These are phyloP conservation scores for Ramichloridium luteum DNA, from an alignment of 2,329 filamentous ascomycete genomes.

Conservation along the genomic window DNA sequence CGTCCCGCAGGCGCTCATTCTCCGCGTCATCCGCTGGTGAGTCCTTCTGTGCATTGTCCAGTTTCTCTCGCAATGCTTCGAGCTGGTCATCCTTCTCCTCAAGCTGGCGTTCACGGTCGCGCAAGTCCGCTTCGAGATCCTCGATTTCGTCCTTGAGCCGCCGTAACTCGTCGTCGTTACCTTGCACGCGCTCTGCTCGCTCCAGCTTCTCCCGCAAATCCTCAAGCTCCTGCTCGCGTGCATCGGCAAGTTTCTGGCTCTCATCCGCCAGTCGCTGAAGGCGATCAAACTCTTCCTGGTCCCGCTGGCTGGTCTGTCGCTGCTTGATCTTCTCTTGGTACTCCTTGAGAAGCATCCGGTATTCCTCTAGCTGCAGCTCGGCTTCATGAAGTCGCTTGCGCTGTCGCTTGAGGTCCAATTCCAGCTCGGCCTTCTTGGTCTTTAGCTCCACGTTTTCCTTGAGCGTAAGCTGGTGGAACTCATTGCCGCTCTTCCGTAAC, in stretches of 20 bases:
- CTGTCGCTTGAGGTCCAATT: conserved; percentile 73
- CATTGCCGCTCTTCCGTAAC: conserved; percentile 72
- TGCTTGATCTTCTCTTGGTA: conserved; percentile 71
- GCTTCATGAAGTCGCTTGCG: conserved; percentile 72
- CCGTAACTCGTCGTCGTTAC: conserved; percentile 19
- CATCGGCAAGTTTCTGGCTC: conserved; percentile 26
- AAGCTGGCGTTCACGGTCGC: conserved; percentile 30
- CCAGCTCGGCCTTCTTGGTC: conserved; percentile 80
- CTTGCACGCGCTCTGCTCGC: conserved; percentile 24
- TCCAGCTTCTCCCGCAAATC: conserved; percentile 30
- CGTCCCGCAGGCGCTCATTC: conserved; percentile 33
- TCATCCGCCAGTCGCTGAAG: conserved; percentile 34
- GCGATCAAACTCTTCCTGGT: conserved; percentile 49
- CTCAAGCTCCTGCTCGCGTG: conserved; percentile 33
- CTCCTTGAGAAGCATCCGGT: conserved; percentile 68
- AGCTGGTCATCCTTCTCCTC: conserved; percentile 39
- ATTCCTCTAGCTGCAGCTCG: conserved; percentile 75
- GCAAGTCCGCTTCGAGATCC: conserved; percentile 40
- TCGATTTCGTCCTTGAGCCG: conserved; percentile 39
- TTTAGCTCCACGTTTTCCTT: conserved; percentile 96
- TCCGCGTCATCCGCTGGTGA: conserved; percentile 20
- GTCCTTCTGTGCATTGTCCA: conserved; percentile 20
- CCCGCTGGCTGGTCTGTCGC: conserved; percentile 55
- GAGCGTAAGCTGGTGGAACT: conserved; percentile 77
- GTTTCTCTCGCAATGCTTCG: conserved; percentile 32